These are phyloP conservation scores for Epichloe sylvatica DNA, from an alignment of 2,329 filamentous ascomycete genomes.

Conservation along the genomic window DNA sequence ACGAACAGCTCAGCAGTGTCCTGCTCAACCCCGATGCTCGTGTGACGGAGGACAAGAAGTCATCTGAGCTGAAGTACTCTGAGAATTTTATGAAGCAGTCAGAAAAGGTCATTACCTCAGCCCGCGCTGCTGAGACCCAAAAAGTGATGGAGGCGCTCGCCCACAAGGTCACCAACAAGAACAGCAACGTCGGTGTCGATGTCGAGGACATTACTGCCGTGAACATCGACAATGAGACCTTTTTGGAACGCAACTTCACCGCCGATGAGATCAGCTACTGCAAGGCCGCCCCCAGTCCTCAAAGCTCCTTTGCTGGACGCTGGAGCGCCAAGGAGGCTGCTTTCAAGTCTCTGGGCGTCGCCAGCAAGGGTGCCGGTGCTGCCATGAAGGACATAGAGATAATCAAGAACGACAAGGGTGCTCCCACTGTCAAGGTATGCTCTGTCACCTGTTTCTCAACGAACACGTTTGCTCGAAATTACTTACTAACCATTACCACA, in stretches of 20 bases:
- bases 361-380: slow-evolving; percentile 76
- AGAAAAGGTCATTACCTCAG: slow-evolving; percentile 36
- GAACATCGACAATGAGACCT: slow-evolving; percentile 88
- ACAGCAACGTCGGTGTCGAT: slow-evolving; percentile 82
- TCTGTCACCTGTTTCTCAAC: background rate
- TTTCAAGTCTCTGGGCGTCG: slow-evolving; percentile 89
- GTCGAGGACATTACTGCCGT: slow-evolving; percentile 79
- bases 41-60: slow-evolving; percentile 76
- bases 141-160: slow-evolving; percentile 68
- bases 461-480: background rate
- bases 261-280: slow-evolving; percentile 75
- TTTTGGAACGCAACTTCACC: slow-evolving; percentile 92
- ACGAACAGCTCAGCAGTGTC: slow-evolving; percentile 72
- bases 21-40: slow-evolving; percentile 91
- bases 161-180: slow-evolving; percentile 36
- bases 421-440: slow-evolving; percentile 72
- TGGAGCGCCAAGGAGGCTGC: slow-evolving; percentile 98
- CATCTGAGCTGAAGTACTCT: slow-evolving; percentile 61
- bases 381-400: slow-evolving; percentile 93
- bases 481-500: slow-evolving; percentile 31
- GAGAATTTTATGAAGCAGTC: slow-evolving; percentile 52
- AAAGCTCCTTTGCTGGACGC: slow-evolving; percentile 83
- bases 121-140: slow-evolving; percentile 48
- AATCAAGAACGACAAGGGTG: slow-evolving; percentile 62
- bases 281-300: slow-evolving; percentile 60